phyloP scores from a whole-genome alignment of 2,329 filamentous ascomycete genomes.

The Penicillium sp. region DNA sequence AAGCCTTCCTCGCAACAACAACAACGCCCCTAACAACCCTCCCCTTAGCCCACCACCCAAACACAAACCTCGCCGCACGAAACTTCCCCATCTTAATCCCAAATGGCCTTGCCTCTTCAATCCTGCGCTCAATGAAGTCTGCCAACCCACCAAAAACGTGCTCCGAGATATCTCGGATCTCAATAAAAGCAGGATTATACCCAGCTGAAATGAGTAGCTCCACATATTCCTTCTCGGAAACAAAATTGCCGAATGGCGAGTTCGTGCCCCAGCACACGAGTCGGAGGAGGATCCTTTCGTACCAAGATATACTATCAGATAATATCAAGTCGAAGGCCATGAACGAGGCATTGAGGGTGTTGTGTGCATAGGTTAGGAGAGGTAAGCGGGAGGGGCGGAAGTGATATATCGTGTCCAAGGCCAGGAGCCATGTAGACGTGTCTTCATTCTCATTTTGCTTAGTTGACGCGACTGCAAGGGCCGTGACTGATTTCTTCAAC shows the following conservation, averaged over 20 bases:
- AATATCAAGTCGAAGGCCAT: slow-evolving; percentile 51
- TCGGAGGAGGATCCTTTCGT: slow-evolving; percentile 32
- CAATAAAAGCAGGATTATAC: slow-evolving; percentile 38
- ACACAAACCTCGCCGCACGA: slow-evolving; percentile 27
- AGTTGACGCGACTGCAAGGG: background rate
- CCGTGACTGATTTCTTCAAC: slow-evolving; percentile 15
- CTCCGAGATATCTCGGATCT: slow-evolving; percentile 45
- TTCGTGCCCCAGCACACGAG: slow-evolving; percentile 42
- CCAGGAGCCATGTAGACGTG: slow-evolving; percentile 44
- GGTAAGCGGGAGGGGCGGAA: slow-evolving; percentile 47
- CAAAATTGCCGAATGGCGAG: slow-evolving; percentile 44
- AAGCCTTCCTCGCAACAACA: slow-evolving; percentile 29
- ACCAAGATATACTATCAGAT: slow-evolving; percentile 17
- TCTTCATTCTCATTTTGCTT: background rate
- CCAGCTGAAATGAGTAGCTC: slow-evolving; percentile 42
- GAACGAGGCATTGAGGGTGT: slow-evolving; percentile 40
- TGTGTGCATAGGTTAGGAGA: slow-evolving; percentile 38
- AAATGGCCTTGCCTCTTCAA: slow-evolving; percentile 27
- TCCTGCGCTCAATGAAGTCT: slow-evolving; percentile 35
- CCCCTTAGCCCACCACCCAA: slow-evolving; percentile 37
- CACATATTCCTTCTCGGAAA: slow-evolving; percentile 42
- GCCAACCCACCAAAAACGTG: slow-evolving; percentile 47
- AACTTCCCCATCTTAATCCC: slow-evolving; percentile 35
- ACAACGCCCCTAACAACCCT: slow-evolving; percentile 35
- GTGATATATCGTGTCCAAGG: slow-evolving; percentile 51